Evolutionary conservation across 2,329 filamentous ascomycete species (phyloP).

Genomic region (Monilinia fructigena): DNA sequence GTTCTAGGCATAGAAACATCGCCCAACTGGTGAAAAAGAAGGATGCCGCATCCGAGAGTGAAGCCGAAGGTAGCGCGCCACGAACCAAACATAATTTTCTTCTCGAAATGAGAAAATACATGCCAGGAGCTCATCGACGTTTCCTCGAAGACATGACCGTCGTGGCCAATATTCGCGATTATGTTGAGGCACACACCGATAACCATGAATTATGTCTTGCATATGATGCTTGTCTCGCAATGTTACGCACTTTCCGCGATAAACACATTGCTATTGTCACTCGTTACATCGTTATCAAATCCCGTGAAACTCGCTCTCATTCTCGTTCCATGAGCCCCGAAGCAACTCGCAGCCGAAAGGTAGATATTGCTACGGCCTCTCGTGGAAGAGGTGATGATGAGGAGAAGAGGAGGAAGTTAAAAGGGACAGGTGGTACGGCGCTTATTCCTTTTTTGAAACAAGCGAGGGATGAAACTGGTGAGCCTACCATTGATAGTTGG

Average conservation of each 20-base stretch:
- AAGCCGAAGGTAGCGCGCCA: constrained; percentile 46
- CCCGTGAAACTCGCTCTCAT: constrained; percentile 67
- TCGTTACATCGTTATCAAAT: constrained; percentile 90
- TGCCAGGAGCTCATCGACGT: constrained; percentile 88
- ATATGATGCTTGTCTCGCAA: constrained; percentile 85
- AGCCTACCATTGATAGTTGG: constrained; percentile 76
- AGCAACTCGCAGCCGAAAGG: constrained; percentile 50
- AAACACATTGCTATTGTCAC: constrained; percentile 96
- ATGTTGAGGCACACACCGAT: constrained; percentile 62
- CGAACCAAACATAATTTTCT: constrained; percentile 82
- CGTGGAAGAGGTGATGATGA: constrained; percentile 44
- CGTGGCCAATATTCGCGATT: constrained; percentile 85
- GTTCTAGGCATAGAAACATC: constrained; percentile 87
- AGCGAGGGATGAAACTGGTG: constrained; percentile 91
- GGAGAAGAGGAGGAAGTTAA: constrained; percentile 56
- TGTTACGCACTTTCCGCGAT: constrained; percentile 63
- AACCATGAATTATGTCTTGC: constrained; percentile 71
- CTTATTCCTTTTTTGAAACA: constrained; percentile 96
- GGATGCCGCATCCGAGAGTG: constrained; percentile 48
- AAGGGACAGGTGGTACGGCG: constrained; percentile 89
- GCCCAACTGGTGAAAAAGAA: constrained; percentile 75
- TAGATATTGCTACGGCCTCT: constrained; percentile 64
- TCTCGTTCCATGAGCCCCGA: constrained; percentile 54
- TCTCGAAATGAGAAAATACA: constrained; percentile 93
- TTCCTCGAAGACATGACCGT: constrained; percentile 79